Evolutionary conservation across 805 yeast species (phyloP), one percentile per base, ranked within the genome.

Genomic region (Monosporozyma aerobia): DNA sequence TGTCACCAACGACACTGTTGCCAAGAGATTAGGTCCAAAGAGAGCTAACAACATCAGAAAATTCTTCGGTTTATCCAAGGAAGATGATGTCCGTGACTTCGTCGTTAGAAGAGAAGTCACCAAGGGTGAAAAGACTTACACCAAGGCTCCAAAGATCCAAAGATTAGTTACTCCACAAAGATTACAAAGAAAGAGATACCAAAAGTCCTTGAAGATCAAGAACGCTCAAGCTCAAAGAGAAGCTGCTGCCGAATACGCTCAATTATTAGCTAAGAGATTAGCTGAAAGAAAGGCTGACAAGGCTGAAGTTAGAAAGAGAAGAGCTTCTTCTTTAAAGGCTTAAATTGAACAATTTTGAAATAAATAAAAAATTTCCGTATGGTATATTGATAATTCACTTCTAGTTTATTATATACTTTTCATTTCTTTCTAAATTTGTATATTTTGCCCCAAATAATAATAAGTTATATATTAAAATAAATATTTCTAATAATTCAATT

Each of bases 91-190:
- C 62, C 76, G 78, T 75, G 78, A 81, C 78, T 94, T 82, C 78
- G 99, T 94, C 69, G 84, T 94, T 73, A 94, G 98, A 83, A 90
- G 99, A 81, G 97, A 92, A 77, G 85, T 94, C 67, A 85, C 85
- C 80, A 95, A 94, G 85, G 95, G 95, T 81, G 97, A 90, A 72
- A 89, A 88, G 85, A 84, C 89, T 72, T 94, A 87, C 90, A 88
- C 98, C 79, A 94, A 94, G 87, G 99, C 99, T 73, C 99, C 99
- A 81, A 92, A 87, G 87, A 92, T 94, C 81, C 99, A 94, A 82
- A 89, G 99, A 80, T 86, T 94, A 73, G 95, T 94, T 65, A 94
- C 99, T 72, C 99, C 99, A 76, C 97, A 94, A 81, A 86, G 89
- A 73, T 83, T 94, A 77, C 98, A 92, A 83, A 92, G 97, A 85